Evolutionary conservation across 2,329 filamentous ascomycete genomes (phyloP), one percentile per base, ranked within the genome.

Genomic region (Scortechinia acanthostroma): DNA sequence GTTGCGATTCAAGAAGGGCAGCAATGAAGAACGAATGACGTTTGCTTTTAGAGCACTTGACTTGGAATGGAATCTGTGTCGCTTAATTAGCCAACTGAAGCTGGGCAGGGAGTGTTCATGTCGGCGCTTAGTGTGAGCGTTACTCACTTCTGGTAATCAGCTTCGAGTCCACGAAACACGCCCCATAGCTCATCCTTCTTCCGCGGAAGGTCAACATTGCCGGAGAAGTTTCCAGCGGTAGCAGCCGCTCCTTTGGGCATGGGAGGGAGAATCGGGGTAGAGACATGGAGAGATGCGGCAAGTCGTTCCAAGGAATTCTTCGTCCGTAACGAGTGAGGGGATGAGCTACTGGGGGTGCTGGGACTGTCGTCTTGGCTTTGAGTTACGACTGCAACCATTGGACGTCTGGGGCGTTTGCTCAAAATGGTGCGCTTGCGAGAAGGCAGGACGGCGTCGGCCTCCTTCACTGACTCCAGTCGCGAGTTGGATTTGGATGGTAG

Each of bases 121-220:
- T n/a, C n/a, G n/a, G n/a, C 15, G 16, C 17, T 15, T 30, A 22
- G 15, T 44, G 23, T 45, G 28, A 20, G 37, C 42, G 37, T 43
- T 21, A 17, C 58, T 69, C 17, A 80, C 72, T 85, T 86, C 53
- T 81, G 73, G 54, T 74, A 82, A 57, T 87, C 83, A 28, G 71
- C 77, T 51, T 88, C 84, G 21, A 88, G 65, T n/a, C 70, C 69
- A 45, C 82, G 74, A 56, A 87, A 88, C 15, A 76, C 70, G 22
- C 71, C 76, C 80, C 81, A 87, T 15, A 88, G 68, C 53, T 86
- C 82, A 57, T 88, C 84, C 52, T 78, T 83, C 59, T 77, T 82
- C 47, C 72, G 73, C n/a, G 68, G 60, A 22, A 54, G 48, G 19
- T 70, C 66, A 14, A 52, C 40, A 40, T 46, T 53, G 17, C 17